These are phyloP conservation scores for Meyerozyma elateridarum DNA, from an alignment of 1,139 yeast genomes.

Conservation along the genomic window DNA sequence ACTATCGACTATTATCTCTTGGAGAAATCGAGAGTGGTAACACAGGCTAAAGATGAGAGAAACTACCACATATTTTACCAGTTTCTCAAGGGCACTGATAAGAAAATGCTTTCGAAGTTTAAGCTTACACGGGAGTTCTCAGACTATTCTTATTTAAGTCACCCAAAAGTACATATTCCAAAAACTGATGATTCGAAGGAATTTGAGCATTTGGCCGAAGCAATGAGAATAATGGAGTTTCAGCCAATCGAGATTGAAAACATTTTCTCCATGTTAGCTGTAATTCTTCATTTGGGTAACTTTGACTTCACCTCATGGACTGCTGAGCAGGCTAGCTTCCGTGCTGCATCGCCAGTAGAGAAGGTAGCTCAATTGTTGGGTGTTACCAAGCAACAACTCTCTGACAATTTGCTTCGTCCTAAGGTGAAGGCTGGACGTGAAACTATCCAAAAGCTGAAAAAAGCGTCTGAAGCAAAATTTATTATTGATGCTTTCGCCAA, in stretches of 20 bases:
- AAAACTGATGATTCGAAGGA: slow-evolving; percentile 76
- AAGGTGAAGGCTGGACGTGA: slow-evolving; percentile 91
- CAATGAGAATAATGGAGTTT: slow-evolving; percentile 76
- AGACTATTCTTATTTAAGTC: slow-evolving; percentile 55
- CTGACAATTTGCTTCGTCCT: slow-evolving; percentile 61
- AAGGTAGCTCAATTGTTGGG: slow-evolving; percentile 63
- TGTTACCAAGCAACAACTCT: slow-evolving; percentile 52
- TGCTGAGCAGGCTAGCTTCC: slow-evolving; percentile 76
- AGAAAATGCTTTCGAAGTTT: slow-evolving; percentile 43
- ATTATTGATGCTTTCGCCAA: slow-evolving; percentile 87
- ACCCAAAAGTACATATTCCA: slow-evolving; percentile 50
- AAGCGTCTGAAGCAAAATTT: slow-evolving; percentile 74
- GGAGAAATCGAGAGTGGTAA: slow-evolving; percentile 91
- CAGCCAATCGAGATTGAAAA: slow-evolving; percentile 48
- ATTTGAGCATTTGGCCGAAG: slow-evolving; percentile 53
- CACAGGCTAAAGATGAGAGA: slow-evolving; percentile 71
- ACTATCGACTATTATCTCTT: slow-evolving; percentile 90
- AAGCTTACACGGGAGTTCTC: slow-evolving; percentile 43
- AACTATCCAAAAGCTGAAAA: slow-evolving; percentile 72
- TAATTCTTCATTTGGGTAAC: slow-evolving; percentile 83
- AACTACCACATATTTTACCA: slow-evolving; percentile 94
- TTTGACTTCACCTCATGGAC: slow-evolving; percentile 67
- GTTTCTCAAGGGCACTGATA: slow-evolving; percentile 62
- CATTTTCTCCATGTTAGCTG: slow-evolving; percentile 66
- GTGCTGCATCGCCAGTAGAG: slow-evolving; percentile 49